These are phyloP conservation scores for Noccaea caerulescens DNA, from an alignment of 345 rosid species.

Conservation along the genomic window DNA sequence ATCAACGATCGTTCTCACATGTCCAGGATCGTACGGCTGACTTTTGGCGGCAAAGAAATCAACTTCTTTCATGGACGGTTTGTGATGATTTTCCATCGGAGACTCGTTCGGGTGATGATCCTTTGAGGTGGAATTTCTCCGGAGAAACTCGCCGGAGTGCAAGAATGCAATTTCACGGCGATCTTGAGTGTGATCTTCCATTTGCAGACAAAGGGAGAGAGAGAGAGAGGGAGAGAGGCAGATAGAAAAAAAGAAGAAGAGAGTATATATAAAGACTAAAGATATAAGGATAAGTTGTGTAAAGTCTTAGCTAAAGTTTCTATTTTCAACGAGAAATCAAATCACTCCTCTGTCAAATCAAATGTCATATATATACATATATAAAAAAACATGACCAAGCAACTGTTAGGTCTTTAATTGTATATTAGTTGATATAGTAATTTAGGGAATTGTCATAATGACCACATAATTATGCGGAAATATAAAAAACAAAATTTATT, in stretches of 20 bases:
- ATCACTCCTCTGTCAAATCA: slow-evolving; percentile 45
- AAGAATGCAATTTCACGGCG: slow-evolving; percentile 63
- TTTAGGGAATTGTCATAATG: neutral
- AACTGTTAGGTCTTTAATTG: neutral
- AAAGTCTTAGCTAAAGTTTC: slow-evolving; percentile 45
- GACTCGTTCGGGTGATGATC: slow-evolving; percentile 35
- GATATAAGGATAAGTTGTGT: slow-evolving; percentile 28
- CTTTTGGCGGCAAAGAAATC: slow-evolving; percentile 72
- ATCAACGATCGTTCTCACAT: slow-evolving; percentile 43
- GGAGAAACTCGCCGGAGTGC: slow-evolving; percentile 55
- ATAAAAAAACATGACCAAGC: slow-evolving; percentile 4
- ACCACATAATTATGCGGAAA: neutral
- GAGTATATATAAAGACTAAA: slow-evolving; percentile 28
- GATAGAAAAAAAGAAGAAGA: neutral
- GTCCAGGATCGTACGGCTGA: slow-evolving; percentile 45
- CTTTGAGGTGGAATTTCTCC: slow-evolving; percentile 36
- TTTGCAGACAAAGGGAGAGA: slow-evolving; percentile 39
- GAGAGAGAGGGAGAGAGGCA: neutral
- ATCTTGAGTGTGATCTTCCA: slow-evolving; percentile 61
- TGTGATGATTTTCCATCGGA: slow-evolving; percentile 33
- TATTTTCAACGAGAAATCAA: slow-evolving; percentile 46
- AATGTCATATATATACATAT: slow-evolving; percentile 27
- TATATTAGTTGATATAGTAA: neutral
- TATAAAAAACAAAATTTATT: neutral
- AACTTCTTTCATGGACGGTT: slow-evolving; percentile 61